Evolutionary conservation across 2,329 filamentous ascomycete genomes (phyloP).

Genomic region (Chaetothyriales sp.): DNA sequence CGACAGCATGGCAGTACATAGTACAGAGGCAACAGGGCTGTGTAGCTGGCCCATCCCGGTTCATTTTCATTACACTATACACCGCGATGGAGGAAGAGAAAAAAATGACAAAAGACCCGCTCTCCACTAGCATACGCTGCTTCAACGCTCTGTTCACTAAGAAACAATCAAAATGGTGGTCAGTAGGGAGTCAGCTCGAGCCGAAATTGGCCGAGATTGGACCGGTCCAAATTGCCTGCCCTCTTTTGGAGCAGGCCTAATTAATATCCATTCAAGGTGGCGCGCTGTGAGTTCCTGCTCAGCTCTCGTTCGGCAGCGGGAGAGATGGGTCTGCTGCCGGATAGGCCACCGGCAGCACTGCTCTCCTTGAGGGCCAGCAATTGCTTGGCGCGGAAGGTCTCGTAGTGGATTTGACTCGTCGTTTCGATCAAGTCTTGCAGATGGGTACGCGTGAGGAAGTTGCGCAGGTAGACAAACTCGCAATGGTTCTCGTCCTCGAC

Average conservation of each 20-base stretch:
- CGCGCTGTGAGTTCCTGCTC: conserved; percentile 90
- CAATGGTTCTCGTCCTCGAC: conserved; percentile 99
- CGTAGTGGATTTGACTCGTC: conserved; percentile 98
- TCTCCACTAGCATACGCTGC: conserved; percentile 14
- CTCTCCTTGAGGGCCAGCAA: conserved; percentile 95
- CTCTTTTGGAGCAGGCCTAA: conserved; percentile 33
- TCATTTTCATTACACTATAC: conserved; percentile 11
- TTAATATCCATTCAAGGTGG: conserved; percentile 99
- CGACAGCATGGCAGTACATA: not conserved
- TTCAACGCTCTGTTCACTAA: not conserved
- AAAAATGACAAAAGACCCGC: conserved; percentile 18
- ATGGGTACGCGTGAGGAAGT: conserved; percentile 97
- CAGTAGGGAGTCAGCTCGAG: not conserved
- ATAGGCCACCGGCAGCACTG: conserved; percentile 60
- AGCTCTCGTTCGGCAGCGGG: conserved; percentile 88
- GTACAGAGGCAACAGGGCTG: not conserved
- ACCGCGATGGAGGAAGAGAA: conserved; percentile 6
- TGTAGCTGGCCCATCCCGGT: not conserved
- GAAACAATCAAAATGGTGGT: not conserved
- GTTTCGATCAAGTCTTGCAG: conserved; percentile 98
- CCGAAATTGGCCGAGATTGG: not conserved
- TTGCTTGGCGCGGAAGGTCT: conserved; percentile 99
- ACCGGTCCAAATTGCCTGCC: not conserved
- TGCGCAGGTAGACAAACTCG: conserved; percentile 95
- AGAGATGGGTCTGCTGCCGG: conserved; percentile 84